Evolutionary conservation across 176 grass and related monocot genomes (phyloP).

Genomic region (Oryza brachyantha): DNA sequence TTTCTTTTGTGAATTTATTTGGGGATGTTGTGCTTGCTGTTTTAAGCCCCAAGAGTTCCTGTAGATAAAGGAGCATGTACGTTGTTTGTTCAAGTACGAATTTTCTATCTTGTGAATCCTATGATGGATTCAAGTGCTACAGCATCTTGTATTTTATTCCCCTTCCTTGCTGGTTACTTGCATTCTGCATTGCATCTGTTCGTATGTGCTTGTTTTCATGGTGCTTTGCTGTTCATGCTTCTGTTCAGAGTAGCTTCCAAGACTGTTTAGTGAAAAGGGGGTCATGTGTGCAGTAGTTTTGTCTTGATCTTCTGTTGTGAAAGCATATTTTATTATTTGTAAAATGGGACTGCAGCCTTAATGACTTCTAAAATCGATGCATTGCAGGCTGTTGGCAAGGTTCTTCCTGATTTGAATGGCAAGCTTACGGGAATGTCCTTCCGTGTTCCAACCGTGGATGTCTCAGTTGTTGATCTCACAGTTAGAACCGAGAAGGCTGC

Average conservation of each 20-base stretch:
- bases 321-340: no score
- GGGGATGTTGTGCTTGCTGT: neutral
- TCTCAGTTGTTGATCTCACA: slow-evolving; percentile 80
- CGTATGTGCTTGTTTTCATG: neutral
- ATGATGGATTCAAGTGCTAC: no score
- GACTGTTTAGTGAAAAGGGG: neutral
- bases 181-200: neutral
- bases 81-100: neutral
- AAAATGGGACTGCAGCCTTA: neutral
- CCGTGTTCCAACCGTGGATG: slow-evolving; percentile 70
- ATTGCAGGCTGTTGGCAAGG: slow-evolving; percentile 71
- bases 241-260: neutral
- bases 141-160: neutral
- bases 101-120: no score
- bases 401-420: slow-evolving; percentile 72
- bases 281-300: neutral
- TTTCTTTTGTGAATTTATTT: neutral
- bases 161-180: neutral
- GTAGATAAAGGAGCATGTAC: neutral
- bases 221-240: neutral
- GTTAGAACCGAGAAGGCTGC: slow-evolving; percentile 59
- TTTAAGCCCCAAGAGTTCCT: neutral
- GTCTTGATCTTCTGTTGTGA: neutral
- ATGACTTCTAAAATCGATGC: neutral
- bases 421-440: slow-evolving; percentile 77